phyloP scores from a whole-genome alignment of 768 basidiomycete species.

The Suillus lakei region DNA sequence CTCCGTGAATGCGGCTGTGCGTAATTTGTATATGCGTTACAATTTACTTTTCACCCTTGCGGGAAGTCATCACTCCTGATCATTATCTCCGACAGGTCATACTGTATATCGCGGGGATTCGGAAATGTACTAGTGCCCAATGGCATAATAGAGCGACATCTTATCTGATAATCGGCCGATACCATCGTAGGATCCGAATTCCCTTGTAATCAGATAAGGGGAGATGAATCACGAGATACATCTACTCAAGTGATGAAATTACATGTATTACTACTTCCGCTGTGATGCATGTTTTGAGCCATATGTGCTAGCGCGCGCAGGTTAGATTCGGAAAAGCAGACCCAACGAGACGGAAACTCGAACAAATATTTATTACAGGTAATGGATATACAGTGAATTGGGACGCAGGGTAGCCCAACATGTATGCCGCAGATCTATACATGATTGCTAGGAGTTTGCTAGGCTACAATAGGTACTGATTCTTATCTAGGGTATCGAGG shows the following conservation, averaged over 20 bases:
- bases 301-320: too few relatives aligned
- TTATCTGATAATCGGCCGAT: conserved; percentile 5
- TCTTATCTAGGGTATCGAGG: too few relatives aligned
- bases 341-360: background rate
- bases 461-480: background rate
- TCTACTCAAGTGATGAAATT: too few relatives aligned
- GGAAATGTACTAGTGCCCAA: too few relatives aligned
- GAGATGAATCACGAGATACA: background rate
- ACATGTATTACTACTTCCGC: too few relatives aligned
- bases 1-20: background rate
- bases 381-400: background rate
- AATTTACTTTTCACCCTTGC: too few relatives aligned
- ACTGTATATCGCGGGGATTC: too few relatives aligned
- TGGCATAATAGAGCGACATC: background rate
- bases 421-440: background rate
- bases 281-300: too few relatives aligned
- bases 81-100: too few relatives aligned
- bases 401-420: background rate
- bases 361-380: background rate
- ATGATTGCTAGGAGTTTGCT: background rate
- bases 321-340: too few relatives aligned
- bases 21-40: background rate
- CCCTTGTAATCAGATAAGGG: background rate
- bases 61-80: background rate
- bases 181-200: background rate